phyloP scores from a whole-genome alignment of 768 basidiomycete species.

The Leccinellum albellum region DNA sequence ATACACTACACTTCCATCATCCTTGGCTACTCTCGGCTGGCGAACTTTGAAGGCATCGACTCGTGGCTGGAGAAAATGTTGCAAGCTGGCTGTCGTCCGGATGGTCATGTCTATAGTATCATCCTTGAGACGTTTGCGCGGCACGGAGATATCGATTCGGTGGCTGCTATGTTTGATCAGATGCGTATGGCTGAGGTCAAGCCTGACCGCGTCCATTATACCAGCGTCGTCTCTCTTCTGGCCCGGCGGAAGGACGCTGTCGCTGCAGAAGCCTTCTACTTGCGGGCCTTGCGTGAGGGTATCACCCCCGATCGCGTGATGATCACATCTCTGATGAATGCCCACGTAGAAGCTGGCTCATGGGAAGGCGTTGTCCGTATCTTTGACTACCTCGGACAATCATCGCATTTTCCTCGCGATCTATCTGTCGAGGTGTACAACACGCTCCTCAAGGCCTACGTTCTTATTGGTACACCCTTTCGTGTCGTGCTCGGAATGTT shows the following conservation, averaged over 20 bases:
- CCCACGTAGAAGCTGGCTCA: slow-evolving; percentile 73
- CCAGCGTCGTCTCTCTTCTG: slow-evolving; percentile 62
- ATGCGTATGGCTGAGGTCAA: slow-evolving; percentile 52
- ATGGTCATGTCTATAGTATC: slow-evolving; percentile 54
- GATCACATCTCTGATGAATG: slow-evolving; percentile 74
- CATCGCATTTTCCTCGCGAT: slow-evolving; percentile 33
- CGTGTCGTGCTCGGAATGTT: slow-evolving; percentile 59
- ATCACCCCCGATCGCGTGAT: slow-evolving; percentile 61
- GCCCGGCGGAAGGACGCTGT: slow-evolving; percentile 57
- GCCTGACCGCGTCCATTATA: slow-evolving; percentile 57
- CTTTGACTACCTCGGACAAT: slow-evolving; percentile 56
- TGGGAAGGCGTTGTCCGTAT: slow-evolving; percentile 72
- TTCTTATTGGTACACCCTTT: slow-evolving; percentile 78
- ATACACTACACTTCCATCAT: slow-evolving; percentile 57
- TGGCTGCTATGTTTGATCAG: slow-evolving; percentile 49
- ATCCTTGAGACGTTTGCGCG: slow-evolving; percentile 56
- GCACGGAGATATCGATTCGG: slow-evolving; percentile 51
- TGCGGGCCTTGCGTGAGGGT: slow-evolving; percentile 58
- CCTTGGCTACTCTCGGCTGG: slow-evolving; percentile 46
- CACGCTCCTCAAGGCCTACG: slow-evolving; percentile 78
- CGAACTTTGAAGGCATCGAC: slow-evolving; percentile 47
- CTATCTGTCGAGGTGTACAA: slow-evolving; percentile 67
- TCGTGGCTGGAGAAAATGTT: slow-evolving; percentile 53
- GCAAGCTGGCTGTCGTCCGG: slow-evolving; percentile 47
- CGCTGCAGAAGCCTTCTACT: slow-evolving; percentile 64